Base-by-base conservation (phyloP, 805 yeast genomes). In the Dipodascus albidus region DNA sequence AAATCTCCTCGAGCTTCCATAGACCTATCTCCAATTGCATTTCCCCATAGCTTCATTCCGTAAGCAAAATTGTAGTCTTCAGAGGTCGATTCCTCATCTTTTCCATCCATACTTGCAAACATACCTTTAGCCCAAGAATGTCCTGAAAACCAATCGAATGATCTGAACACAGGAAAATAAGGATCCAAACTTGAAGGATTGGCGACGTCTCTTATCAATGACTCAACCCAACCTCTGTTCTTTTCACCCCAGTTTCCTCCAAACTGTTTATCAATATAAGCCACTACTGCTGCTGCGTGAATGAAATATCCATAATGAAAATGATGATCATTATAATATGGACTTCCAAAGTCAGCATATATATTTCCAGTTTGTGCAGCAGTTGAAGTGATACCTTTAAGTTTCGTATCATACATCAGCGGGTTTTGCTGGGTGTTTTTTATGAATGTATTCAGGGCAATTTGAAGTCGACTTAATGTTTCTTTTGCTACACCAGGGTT, bases 301-400 rank as follows among this genome's bases (percentile, higher is more conserved):
- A 87, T 74, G 61, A 79, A 82, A 65, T 86, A 87, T n/a, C 93
- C 93, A 62, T 85, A 87, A 65, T 87, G 95, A 78, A 85, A 87
- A 65, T 86, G 93, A 61, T 87, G 95, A 62, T 87, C 95, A 60
- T 86, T 85, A 68, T 85, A 87, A 65, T 78, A 83, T 22, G 85
- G 79, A 61, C 81, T 75, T 41, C 95, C 96, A 65, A 73, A 87
- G 68, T 89, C 96, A 23, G 78, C 79, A 33, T 72, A 64, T 27
- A 75, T 62, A 52, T 70, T 70, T 3, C 76, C 62, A 20, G 61
- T 59, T 22, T 57, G 53, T 52, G 58, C 61, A 21, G 61, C 70
- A 11, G 64, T 55, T 2, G 70, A 66, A 1, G 71, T 67, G 19
- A 68, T 60, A 15, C 72, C 72, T 58, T 64, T 64, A 59, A 90